Percentiles rank a stretch among this genome's conserved stretches.
phyloP scores from a whole-genome alignment of 768 basidiomycete species.

The Solioccasus polychromus region DNA sequence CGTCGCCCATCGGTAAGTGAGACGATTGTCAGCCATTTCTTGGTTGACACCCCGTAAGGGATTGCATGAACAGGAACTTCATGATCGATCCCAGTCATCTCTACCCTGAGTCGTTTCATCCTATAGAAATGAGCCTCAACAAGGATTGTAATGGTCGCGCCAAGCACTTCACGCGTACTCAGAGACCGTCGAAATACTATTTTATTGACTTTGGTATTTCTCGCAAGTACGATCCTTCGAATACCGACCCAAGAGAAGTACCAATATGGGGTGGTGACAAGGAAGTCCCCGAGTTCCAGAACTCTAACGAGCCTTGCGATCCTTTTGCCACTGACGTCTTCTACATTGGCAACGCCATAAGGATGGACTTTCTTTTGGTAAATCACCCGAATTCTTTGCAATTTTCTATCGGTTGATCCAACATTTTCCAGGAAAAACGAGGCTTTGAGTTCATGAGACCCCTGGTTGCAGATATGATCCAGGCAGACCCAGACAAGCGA shows the following conservation, averaged over 20 bases:
- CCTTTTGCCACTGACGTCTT: conserved; percentile 46
- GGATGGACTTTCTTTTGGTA: conserved; percentile 33
- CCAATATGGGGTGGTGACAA: too few species aligned
- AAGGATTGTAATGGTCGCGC: conserved; percentile 17
- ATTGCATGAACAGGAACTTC: conserved; percentile 30
- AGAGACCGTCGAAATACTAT: conserved; percentile 30
- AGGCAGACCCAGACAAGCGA: conserved; percentile 20
- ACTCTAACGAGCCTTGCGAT: conserved; percentile 24
- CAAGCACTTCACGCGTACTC: conserved; percentile 30
- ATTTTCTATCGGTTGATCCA: neutral
- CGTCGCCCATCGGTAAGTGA: conserved; percentile 36
- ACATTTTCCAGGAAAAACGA: neutral
- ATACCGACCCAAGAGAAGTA: conserved; percentile 23
- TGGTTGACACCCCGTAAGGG: too few species aligned
- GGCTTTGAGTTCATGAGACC: conserved; percentile 25
- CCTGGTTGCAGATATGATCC: conserved; percentile 19
- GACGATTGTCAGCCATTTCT: too few species aligned
- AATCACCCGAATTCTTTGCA: too few species aligned
- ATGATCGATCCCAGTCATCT: conserved; percentile 28
- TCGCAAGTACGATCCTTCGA: conserved; percentile 24
- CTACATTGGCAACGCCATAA: conserved; percentile 39
- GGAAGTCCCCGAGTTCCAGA: conserved; percentile 39
- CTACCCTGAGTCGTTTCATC: conserved; percentile 29
- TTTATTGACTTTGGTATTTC: too few species aligned
- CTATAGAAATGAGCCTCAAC: conserved; percentile 5